Percentiles rank a stretch among this genome's conserved stretches.
phyloP scores from a whole-genome alignment of 345 rosid genomes.

The Arabidopsis suecica region DNA sequence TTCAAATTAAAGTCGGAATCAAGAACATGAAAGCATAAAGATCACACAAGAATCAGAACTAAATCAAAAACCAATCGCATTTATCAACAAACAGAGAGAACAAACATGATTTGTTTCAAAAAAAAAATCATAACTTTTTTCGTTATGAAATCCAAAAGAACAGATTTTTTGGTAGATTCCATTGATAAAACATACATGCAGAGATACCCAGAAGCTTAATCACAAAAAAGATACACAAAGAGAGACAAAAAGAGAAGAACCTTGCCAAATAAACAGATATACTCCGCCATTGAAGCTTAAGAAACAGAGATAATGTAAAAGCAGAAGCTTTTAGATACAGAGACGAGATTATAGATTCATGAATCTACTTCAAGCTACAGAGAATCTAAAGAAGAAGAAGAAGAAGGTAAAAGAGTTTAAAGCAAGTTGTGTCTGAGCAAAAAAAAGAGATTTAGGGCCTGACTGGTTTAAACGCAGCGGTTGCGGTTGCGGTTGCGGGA shows the following conservation, averaged over 20 bases:
- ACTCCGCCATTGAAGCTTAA: constrained; percentile 66
- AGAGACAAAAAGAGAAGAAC: constrained; percentile 39
- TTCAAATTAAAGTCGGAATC: constrained; percentile 5
- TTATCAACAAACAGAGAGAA: background rate
- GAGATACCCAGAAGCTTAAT: constrained; percentile 35
- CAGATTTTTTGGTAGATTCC: background rate
- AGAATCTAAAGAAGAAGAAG: constrained; percentile 41
- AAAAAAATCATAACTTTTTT: constrained; percentile 8
- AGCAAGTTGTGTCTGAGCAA: constrained; percentile 28
- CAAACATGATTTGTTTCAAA: background rate
- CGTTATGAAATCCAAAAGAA: background rate
- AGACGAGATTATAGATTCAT: constrained; percentile 21
- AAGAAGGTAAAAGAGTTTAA: constrained; percentile 26
- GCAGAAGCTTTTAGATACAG: constrained; percentile 24
- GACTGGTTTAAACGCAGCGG: no score
- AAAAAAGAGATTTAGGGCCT: constrained; percentile 5
- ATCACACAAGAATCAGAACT: background rate
- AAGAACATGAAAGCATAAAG: constrained; percentile 2
- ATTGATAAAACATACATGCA: constrained; percentile 28
- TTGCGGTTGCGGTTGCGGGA: no score
- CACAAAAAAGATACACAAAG: background rate
- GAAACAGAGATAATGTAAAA: constrained; percentile 15
- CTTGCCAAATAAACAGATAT: constrained; percentile 61
- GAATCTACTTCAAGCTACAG: constrained; percentile 17
- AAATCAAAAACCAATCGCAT: background rate